Base-by-base conservation (phyloP, 331 rosid species). In the Arachis monticola region DNA sequence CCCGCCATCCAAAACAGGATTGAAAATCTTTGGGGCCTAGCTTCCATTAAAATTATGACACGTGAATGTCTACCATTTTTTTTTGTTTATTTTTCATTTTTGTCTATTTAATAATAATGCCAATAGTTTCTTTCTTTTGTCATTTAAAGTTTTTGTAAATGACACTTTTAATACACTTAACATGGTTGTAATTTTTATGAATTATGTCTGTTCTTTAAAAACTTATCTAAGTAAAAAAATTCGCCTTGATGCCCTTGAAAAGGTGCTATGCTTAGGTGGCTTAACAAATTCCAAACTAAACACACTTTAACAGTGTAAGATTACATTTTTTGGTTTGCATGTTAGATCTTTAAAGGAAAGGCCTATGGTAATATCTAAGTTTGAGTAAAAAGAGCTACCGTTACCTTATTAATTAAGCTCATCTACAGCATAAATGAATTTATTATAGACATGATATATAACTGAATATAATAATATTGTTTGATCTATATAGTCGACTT, bases 1-100 rank as follows among this genome's bases (percentile, higher is more conserved):
- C 81, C 69, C 55, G 67, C 85, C 81, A 71, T 64, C 85, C 82
- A 76, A 65, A 42, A 42, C 60, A 41, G 35, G 66, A 72, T 67
- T 38, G 80, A 62, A 74, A 45, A 45, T 45, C 67, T 40, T 58
- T 12, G 70, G 40, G 22, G 35, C 53, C 3, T 38, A 60, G 12
- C 67, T 8, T 30, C 72, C 77, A 81, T 12, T 70, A 13, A 76
- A 48, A 76, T 83, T 77, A 7, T 14, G 70, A 76, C 81, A 81
- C 72, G 75, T 81, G 79, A 12, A 64, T 31, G 10, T 53, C 7
- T 46, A 44, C 31, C 68, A 68, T 8, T 31, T 52, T 51, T 73
- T 8, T 13, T 10, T 48, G 10, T 48, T 48, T 7, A 8, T 27
- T 13, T 1, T 44, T n/a, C 5, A 12, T 3, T 32, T 58, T 48